Evolutionary conservation across 805 yeast genomes (phyloP).

Genomic region (Saturnispora mendoncae): DNA sequence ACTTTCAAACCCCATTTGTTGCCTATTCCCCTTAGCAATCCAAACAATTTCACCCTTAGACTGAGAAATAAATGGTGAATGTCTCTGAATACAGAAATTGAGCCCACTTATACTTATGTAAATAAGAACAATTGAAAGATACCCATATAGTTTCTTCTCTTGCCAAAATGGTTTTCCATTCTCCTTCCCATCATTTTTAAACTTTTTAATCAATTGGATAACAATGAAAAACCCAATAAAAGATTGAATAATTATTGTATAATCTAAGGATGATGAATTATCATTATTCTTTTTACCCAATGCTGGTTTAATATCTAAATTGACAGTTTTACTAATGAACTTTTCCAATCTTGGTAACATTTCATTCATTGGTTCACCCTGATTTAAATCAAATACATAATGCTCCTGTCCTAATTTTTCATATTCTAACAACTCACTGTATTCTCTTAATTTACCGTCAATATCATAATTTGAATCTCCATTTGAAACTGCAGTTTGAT

Average conservation of each 20-base stretch:
- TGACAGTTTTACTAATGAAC: constrained; percentile 7
- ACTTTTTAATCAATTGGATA: constrained; percentile 8
- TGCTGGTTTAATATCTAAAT: constrained; percentile 8
- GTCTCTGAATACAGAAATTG: constrained; percentile 51
- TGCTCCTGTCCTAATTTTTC: constrained; percentile 14
- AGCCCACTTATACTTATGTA: constrained; percentile 50
- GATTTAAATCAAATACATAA: constrained; percentile 10
- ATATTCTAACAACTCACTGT: constrained; percentile 4
- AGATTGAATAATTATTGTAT: constrained; percentile 7
- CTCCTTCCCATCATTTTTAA: neutral
- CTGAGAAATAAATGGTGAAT: constrained; percentile 53
- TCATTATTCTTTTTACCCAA: constrained; percentile 1
- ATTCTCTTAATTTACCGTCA: neutral
- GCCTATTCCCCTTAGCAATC: constrained; percentile 56
- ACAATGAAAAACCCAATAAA: constrained; percentile 9
- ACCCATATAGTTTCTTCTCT: constrained; percentile 14
- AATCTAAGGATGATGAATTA: constrained; percentile 2
- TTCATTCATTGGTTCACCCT: constrained; percentile 13
- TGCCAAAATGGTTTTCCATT: constrained; percentile 5
- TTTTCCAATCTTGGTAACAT: constrained; percentile 8
- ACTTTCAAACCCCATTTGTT: constrained; percentile 67
- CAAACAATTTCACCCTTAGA: constrained; percentile 35
- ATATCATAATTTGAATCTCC: constrained; percentile 7
- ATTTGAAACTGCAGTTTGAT: neutral
- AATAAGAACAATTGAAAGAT: constrained; percentile 32